Evolutionary conservation across 768 basidiomycete genomes (phyloP), one percentile per base, ranked within the genome.

Genomic region (Chlorophyllum brunneum): DNA sequence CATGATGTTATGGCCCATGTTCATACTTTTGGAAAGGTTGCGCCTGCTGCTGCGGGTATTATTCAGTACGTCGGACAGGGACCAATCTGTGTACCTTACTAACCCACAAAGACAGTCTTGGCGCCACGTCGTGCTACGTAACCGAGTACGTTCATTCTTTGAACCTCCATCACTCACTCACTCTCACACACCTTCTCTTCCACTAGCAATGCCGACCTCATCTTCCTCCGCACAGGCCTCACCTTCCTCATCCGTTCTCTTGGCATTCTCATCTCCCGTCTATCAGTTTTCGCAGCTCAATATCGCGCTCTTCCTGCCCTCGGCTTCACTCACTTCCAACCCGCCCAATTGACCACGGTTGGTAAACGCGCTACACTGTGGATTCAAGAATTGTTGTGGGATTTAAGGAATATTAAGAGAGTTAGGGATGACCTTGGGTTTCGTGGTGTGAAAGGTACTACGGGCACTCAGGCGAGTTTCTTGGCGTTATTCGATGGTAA

Each of bases 1-100:
- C 97, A 99, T 72, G 97, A 99, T 70, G 97, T 99, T 38, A 99
- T 99, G 97, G 97, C 97, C 0, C 97, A 99, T 64, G 97, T 99
- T 38, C 93, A 98, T 71, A 97, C 95, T 3, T 99, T 98, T 65
- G 95, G 95, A 4, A 80, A 78, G 39, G 88, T 95, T 47, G 95
- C 95, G 1, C 95, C 95, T 7, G 89, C 91, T 29, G 95, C 95
- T 22, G 94, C 94, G 13, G 92, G 93, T 15, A 95, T 98, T 63
- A 97, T 98, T 59, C 95, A 98, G 90, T 91, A 59, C 54, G 81
- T 73, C 23, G 2, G 18, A n/a, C n/a, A 7, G 5, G 8, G 7
- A 13, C 9, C n/a, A 9, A 4, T 5, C 29, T 18, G 26, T 18
- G 20, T 4, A 5, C 18, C 18, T 20, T 7, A 3, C 27, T 34